Base-by-base conservation (phyloP, 352 stramenopile species). In the Elongisporangium anandrum region DNA sequence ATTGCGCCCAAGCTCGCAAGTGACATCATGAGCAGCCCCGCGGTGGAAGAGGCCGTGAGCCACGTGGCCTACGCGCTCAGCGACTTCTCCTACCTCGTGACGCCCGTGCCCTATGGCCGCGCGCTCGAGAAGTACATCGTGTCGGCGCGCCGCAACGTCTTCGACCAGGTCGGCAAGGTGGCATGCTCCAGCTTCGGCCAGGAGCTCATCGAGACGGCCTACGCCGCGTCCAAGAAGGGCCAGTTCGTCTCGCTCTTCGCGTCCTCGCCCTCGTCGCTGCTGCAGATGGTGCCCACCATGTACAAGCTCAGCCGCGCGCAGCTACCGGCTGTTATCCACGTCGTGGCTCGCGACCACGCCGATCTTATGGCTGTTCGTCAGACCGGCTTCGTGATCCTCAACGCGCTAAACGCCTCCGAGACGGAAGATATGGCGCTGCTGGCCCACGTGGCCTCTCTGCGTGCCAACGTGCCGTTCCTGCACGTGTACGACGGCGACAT, bases 401-500 rank as follows among this genome's bases (percentile, higher is more conserved):
- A 88, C 60, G 95, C 88, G 58, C 88, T 95, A 48, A 87, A 69
- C 56, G 87, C 94, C 45, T 67, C 81, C 22, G 91, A 97, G 68
- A 93, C 88, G 4, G 86, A 97, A 59, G 90, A 97, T 73, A 97
- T 97, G 80, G 91, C 91, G 53, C 72, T 97, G 60, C 69, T 96
- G 20, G 85, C 85, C 26, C 90, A 98, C 77, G 80, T 97, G 22
- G 81, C 88, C 20, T 96, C 91, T n/a, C 71, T 97, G 51, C 85
- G 88, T 51, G 84, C 88, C 49, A 86, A 95, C 56, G 82, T 97
- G 47, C 92, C 92, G 22, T 97, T 98, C 61, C 62, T 97, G 48
- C 90, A 98, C 72, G 95, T 98, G 23, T 97, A 97, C 74, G 92
- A 97, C 74, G 90, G 88, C 50, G 86, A 97, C 64, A 90, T 97